A percentile compares a stretch with the other conserved stretches of the same genome.
These are phyloP conservation scores for Neurospora sp. DNA, from an alignment of 495 filamentous ascomycete species.

Conservation along the genomic window DNA sequence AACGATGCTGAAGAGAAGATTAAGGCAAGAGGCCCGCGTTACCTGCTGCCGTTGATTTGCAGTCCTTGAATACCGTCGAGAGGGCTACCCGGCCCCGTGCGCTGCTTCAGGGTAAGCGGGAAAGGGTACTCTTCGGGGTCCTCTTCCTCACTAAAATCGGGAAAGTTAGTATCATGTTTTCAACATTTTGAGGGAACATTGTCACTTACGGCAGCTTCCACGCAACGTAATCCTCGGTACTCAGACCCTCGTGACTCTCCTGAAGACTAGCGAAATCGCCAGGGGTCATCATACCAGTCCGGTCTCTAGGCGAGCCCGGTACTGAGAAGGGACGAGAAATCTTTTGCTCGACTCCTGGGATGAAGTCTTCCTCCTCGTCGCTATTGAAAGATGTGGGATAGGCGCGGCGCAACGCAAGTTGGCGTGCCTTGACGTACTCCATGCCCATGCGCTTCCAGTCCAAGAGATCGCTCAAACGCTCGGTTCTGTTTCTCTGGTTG, in stretches of 20 bases:
- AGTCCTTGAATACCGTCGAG: conserved; percentile 19
- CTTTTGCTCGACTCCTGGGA: conserved; percentile 83
- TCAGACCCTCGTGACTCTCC: conserved; percentile 85
- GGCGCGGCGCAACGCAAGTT: conserved; percentile 81
- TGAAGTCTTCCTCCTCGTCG: conserved; percentile 70
- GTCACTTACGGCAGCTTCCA: conserved; percentile 94
- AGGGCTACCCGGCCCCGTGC: conserved; percentile 27
- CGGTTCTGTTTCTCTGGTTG: conserved; percentile 97
- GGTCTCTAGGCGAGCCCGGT: conserved; percentile 81
- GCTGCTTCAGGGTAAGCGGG: conserved; percentile 67
- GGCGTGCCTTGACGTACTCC: conserved; percentile 97
- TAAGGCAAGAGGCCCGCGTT: not conserved
- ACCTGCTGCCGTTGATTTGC: conserved; percentile 27
- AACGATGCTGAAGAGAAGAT: not conserved
- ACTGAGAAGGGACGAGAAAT: conserved; percentile 87
- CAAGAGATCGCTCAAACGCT: conserved; percentile 84
- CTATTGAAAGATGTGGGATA: conserved; percentile 78
- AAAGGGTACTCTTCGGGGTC: conserved; percentile 90
- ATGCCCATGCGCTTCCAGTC: conserved; percentile 99
- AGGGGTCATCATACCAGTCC: conserved; percentile 96
- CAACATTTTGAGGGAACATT: not conserved
- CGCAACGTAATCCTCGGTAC: conserved; percentile 93
- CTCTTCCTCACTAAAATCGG: conserved; percentile 69
- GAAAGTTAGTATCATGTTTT: conserved; percentile 7
- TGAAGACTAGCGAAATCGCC: conserved; percentile 95